A percentile compares a stretch with the other conserved stretches of the same genome.
Conservation (phyloP, 805 yeast genomes). For the Candida pseudoglaebosa region DNA sequence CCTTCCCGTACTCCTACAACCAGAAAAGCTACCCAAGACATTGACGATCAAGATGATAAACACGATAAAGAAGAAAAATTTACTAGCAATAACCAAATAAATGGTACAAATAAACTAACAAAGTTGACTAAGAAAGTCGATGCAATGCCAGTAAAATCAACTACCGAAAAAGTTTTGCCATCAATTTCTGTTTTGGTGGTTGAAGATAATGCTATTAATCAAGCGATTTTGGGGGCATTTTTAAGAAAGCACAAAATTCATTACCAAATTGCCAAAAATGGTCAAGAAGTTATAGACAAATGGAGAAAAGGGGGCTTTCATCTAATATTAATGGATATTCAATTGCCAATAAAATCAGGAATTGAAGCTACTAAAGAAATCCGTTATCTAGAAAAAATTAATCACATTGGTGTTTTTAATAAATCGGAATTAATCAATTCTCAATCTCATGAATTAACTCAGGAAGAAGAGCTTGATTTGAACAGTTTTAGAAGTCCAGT, state of each 20-base stretch:
- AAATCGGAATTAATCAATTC: conserved; percentile 28
- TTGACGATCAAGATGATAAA: background rate
- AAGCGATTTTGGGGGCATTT: conserved; percentile 85
- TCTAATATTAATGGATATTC: conserved; percentile 94
- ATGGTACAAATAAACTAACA: background rate
- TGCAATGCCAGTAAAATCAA: conserved; percentile 17
- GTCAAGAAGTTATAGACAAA: conserved; percentile 89
- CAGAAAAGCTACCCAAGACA: background rate
- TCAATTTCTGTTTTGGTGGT: conserved; percentile 88
- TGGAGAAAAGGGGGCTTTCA: conserved; percentile 96
- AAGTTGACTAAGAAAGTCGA: background rate
- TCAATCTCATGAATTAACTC: conserved; percentile 18
- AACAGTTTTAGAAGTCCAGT: conserved; percentile 83
- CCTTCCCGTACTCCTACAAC: conserved; percentile 2
- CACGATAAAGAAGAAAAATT: conserved; percentile 1
- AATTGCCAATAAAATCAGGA: conserved; percentile 93
- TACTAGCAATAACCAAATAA: background rate
- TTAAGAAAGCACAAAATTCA: conserved; percentile 80
- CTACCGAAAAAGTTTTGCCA: conserved; percentile 69
- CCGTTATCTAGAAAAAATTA: conserved; percentile 73
- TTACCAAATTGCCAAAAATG: conserved; percentile 85
- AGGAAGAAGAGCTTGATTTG: conserved; percentile 56
- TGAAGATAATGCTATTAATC: conserved; percentile 94
- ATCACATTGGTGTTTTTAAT: conserved; percentile 69
- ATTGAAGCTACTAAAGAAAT: conserved; percentile 93